A percentile compares a stretch with the other conserved stretches of the same genome.
Evolutionary conservation across 768 basidiomycete genomes (phyloP).

Genomic region (Lactarius sanguifluus): DNA sequence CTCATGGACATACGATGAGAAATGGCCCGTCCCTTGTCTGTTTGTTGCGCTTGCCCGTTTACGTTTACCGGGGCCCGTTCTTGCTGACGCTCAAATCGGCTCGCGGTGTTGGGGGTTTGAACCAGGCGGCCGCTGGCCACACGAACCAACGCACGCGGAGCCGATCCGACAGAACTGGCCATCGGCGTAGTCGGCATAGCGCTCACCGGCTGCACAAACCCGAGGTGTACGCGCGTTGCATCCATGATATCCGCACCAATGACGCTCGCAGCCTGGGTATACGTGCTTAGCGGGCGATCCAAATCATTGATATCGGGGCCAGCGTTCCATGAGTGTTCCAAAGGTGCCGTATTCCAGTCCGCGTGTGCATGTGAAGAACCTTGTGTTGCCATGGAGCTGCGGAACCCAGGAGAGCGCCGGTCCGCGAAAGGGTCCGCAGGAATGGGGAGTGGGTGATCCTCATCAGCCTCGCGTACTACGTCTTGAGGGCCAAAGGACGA

Average conservation of each 20-base stretch:
- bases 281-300: constrained; percentile 60
- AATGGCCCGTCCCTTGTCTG: constrained; percentile 46
- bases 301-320: constrained; percentile 35
- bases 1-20: constrained; percentile 29
- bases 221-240: constrained; percentile 68
- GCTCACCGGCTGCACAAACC: constrained; percentile 39
- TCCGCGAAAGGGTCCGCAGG: constrained; percentile 64
- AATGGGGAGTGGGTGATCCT: constrained; percentile 34
- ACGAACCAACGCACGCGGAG: constrained; percentile 49
- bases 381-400: constrained; percentile 35
- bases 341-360: constrained; percentile 14
- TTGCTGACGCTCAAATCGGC: constrained; percentile 63
- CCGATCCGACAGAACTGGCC: constrained; percentile 30
- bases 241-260: constrained; percentile 55
- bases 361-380: constrained; percentile 35
- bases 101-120: constrained; percentile 39
- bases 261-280: constrained; percentile 49
- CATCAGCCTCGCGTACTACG: constrained; percentile 49
- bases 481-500: constrained; percentile 73
- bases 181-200: constrained; percentile 29
- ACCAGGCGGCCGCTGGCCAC: constrained; percentile 66
- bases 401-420: constrained; percentile 41
- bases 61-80: constrained; percentile 59
- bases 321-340: constrained; percentile 21
- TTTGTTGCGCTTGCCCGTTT: constrained; percentile 49